phyloP scores from a whole-genome alignment of 345 rosid genomes.

The Adansonia digitata region DNA sequence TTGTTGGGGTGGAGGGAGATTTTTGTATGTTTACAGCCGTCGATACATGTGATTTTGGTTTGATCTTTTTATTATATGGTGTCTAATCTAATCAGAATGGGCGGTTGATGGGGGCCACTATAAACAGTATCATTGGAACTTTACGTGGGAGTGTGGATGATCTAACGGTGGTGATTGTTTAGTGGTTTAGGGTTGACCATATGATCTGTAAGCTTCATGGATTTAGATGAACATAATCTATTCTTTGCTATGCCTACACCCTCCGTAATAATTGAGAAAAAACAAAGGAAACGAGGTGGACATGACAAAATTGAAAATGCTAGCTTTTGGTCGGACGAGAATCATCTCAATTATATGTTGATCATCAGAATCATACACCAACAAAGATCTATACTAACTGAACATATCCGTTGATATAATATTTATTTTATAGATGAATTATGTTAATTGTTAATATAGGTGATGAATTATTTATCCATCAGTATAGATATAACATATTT shows the following conservation, averaged over 20 bases:
- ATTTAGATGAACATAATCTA: neutral
- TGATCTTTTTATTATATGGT: neutral
- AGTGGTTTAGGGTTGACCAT: neutral
- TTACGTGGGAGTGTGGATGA: neutral
- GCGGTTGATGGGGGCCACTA: neutral
- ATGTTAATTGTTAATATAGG: no score
- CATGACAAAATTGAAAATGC: neutral
- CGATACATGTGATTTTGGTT: slow-evolving; percentile 9
- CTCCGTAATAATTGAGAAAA: neutral
- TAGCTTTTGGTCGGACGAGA: neutral
- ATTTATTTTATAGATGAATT: no score
- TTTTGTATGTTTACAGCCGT: neutral
- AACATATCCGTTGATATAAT: no score
- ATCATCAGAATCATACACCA: no score
- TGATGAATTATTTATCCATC: no score
- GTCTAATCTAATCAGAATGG: neutral
- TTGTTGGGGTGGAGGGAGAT: neutral
- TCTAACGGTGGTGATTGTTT: neutral
- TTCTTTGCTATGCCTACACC: neutral
- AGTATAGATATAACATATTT: no score
- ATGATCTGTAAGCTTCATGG: neutral
- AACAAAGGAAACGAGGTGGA: neutral
- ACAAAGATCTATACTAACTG: no score
- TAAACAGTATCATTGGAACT: neutral
- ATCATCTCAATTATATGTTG: neutral